phyloP scores from a whole-genome alignment of 176 grass and related monocot genomes.

The Stipa capillata region DNA sequence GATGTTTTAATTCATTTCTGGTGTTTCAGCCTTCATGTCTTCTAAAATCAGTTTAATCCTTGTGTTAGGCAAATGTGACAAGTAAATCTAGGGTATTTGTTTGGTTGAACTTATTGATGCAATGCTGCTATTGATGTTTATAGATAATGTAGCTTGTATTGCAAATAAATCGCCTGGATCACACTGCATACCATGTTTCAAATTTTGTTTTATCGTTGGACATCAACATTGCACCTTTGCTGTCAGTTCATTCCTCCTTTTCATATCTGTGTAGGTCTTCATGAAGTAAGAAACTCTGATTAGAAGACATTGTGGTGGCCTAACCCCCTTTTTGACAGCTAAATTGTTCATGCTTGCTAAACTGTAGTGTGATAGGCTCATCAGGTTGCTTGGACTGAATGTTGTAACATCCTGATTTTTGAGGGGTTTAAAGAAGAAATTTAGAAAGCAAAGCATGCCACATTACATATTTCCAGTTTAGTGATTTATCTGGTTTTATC shows the following conservation, averaged over 20 bases:
- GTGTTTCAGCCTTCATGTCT: too few species aligned
- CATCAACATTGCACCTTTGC: background rate
- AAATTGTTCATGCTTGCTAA: background rate
- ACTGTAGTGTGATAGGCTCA: background rate
- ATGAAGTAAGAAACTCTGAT: background rate
- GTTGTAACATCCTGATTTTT: too few species aligned
- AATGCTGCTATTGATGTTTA: background rate
- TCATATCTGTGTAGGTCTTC: background rate
- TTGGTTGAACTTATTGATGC: background rate
- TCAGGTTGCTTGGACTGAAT: background rate
- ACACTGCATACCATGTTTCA: too few species aligned
- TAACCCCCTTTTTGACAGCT: background rate
- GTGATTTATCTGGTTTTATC: too few species aligned
- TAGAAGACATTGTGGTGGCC: background rate
- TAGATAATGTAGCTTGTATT: too few species aligned
- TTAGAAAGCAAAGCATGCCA: too few species aligned
- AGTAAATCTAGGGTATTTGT: background rate
- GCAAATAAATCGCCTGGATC: too few species aligned
- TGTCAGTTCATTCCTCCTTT: background rate
- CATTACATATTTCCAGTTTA: too few species aligned
- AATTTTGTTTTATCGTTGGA: too few species aligned
- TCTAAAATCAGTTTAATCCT: too few species aligned
- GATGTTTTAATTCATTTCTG: too few species aligned
- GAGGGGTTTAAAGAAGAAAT: too few species aligned
- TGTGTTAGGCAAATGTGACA: background rate